Evolutionary conservation across 192 early-diverging fungal species (phyloP), one percentile per base, ranked within the genome.

Genomic region (Dimargaris cristalligena): DNA sequence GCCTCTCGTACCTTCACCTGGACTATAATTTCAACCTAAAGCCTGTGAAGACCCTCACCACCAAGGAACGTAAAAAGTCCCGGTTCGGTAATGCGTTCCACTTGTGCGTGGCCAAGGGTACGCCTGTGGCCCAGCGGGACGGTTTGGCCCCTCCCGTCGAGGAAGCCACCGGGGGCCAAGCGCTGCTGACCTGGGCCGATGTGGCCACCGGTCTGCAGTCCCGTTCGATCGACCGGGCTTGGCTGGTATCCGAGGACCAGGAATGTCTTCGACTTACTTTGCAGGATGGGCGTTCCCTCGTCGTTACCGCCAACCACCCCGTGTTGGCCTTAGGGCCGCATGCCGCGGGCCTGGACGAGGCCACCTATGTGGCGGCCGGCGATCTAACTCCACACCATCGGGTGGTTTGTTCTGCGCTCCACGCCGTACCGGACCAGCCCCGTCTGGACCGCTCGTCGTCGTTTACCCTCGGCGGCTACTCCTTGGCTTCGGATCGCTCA

Each of bases 11-110:
- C 67, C 75, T 99, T 60, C 96, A 99, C 63, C 74, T 99, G 63
- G 96, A 99, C 76, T 97, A 93, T 74, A 99, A 99, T 78, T 99
- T 99, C 67, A 97, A 95, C 69, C 78, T 99, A 44, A 99, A 99
- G 68, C 96, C 96, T 4, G 87, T 97, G 64, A 94, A 94, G 74
- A 99, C 96, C 32, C 78, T 99, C 38, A 99, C 96, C 4, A 99
- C 96, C 16, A 99, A 99, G 74, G 96, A 99, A 70, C 81, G 96
- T 60, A 99, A 99, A 66, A 99, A 96, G 76, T 93, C 90, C 16
- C 85, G 96, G 9, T 97, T 99, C 67, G 96, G 96, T 60, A 95
- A 97, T 61, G 90, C 95, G 2, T 96, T 96, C 78, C 94, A 98
- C 63, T 72, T 93, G 71, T 83, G 80, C 46, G 60, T 76, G 28